These are phyloP conservation scores for Coleophoma cylindrospora DNA, from an alignment of 2,329 filamentous ascomycete species.

Conservation along the genomic window DNA sequence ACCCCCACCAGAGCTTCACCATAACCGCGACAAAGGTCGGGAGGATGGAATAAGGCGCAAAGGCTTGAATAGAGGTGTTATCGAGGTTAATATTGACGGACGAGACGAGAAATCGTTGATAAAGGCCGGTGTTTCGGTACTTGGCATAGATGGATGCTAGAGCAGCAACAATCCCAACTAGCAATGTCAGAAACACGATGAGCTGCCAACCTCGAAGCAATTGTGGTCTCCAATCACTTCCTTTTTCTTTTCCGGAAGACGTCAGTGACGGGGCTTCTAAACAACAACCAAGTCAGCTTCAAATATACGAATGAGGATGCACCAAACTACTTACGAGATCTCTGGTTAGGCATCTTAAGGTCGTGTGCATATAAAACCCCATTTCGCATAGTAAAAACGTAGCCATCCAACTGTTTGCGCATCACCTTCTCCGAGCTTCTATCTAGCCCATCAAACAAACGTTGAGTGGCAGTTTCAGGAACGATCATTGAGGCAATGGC, in stretches of 20 bases:
- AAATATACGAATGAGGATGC: neutral
- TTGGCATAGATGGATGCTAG: constrained; percentile 4
- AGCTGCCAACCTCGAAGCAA: constrained; percentile 4
- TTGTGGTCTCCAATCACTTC: constrained; percentile 5
- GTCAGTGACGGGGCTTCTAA: no score
- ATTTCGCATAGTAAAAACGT: constrained; percentile 6
- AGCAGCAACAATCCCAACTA: constrained; percentile 1
- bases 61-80: constrained; percentile 3
- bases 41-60: constrained; percentile 11
- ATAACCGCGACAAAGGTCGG: constrained; percentile 10
- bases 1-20: constrained; percentile 11
- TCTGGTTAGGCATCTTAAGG: constrained; percentile 1
- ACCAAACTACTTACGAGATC: constrained; percentile 1
- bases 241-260: neutral
- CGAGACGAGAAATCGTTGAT: constrained; percentile 4
- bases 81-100: neutral
- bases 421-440: constrained; percentile 5
- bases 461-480: constrained; percentile 3
- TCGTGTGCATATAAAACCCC: constrained; percentile 7
- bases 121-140: constrained; percentile 5
- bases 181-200: neutral
- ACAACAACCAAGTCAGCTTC: neutral
- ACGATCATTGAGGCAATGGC: constrained; percentile 7
- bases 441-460: constrained; percentile 10
- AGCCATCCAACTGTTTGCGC: constrained; percentile 5